Percentiles rank a stretch among this genome's conserved stretches.
Conservation (phyloP, 179 eudicot genomes). For the Carnegiea gigantea region DNA sequence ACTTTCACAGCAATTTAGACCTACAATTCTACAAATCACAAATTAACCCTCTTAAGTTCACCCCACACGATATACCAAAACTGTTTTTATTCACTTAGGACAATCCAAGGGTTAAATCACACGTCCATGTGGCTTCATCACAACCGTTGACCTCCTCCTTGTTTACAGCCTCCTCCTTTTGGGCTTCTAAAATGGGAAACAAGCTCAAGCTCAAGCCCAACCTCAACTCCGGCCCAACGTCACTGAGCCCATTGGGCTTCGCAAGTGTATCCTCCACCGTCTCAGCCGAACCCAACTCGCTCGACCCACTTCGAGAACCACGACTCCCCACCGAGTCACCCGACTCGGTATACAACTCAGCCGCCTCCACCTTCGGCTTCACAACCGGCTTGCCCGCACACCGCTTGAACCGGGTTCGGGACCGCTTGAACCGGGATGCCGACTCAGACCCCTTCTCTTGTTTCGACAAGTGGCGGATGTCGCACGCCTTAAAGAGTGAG, state of each 20-base stretch:
- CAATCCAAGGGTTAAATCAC: conserved; percentile 19
- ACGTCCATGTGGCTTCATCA: conserved; percentile 1
- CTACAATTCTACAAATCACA: no score
- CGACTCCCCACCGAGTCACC: conserved; percentile 8
- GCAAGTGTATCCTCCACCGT: conserved; percentile 24
- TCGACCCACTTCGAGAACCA: not conserved
- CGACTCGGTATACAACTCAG: conserved; percentile 8
- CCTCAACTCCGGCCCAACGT: conserved; percentile 3
- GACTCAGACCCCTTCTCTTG: not conserved
- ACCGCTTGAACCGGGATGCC: not conserved
- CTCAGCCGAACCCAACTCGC: conserved; percentile 11
- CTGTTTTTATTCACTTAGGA: not conserved
- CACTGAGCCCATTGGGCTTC: conserved; percentile 10
- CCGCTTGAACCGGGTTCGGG: conserved; percentile 16
- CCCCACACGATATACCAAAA: not conserved
- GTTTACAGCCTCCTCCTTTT: not conserved
- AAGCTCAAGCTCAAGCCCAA: conserved; percentile 20
- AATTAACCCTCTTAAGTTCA: not conserved
- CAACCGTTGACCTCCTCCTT: not conserved
- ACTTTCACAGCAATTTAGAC: no score
- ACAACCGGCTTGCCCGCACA: not conserved
- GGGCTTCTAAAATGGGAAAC: conserved; percentile 4
- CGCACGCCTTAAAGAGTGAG: conserved; percentile 15
- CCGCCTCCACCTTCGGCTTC: not conserved
- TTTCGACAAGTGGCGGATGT: conserved; percentile 27